Base-by-base conservation (phyloP, 2,329 filamentous ascomycete species). In the Aspergillus sclerotialis region DNA sequence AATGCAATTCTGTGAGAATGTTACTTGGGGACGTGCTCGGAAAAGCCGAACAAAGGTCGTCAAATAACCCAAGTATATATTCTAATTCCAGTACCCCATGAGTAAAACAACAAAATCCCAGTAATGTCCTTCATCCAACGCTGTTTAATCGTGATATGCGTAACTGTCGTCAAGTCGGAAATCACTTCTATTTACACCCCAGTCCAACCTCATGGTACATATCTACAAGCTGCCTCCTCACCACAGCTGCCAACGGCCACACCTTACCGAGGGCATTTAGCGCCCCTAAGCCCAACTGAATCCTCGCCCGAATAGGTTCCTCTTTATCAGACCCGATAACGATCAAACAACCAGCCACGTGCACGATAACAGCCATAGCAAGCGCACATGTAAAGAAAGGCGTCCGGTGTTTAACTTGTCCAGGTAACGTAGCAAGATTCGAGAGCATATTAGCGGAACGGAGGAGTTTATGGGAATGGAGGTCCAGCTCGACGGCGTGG, bases 301-400 rank as follows among this genome's bases (percentile, higher is more conserved):
- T 43, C 8, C 55, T 42, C 19, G 51, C 48, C 30, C 53, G 55
- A 9, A 56, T 40, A 1, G 45, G 45, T 13, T 45, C 42, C 10
- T 48, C 38, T 21, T 43, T 47, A 6, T 46, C 38, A 8, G 36
- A 39, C 1, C 32, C 8, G 73, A 75, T 26, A 6, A 40, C 56
- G 48, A 61, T 63, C 12, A 69, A 70, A 76, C 83, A 89, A 44
- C 81, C 82, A 35, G 79, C 83, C 5, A 88, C 70, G 48, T 88
- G 82, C 2, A 88, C 80, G 42, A 85, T 80, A 2, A 82, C 81
- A 2, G 78, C 80, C 29, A 87, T 68, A 2, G 82, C 82, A 30
- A 88, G 66, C 15, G 81, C 79, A 52, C 83, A 88, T n/a, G 78
- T 82, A 60, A 88, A 84, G 59, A 87, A 86, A 41, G 85, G 83